A percentile compares a stretch with the other conserved stretches of the same genome.
Evolutionary conservation across 257 asterid species (phyloP).

Genomic region (Rehmannia glutinosa): DNA sequence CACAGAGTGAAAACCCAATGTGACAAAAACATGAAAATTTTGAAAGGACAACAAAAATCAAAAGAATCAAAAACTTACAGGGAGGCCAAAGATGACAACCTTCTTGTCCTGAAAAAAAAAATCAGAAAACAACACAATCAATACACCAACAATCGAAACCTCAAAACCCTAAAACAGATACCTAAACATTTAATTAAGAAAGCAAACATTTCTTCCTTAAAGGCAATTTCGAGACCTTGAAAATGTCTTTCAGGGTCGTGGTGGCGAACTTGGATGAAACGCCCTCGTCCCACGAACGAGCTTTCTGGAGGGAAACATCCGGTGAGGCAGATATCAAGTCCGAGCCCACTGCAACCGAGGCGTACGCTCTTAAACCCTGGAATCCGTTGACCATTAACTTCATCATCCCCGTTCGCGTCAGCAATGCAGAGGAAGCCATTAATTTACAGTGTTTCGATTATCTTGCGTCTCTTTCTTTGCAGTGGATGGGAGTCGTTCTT

Average conservation of each 20-base stretch:
- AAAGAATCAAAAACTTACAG: constrained; percentile 51
- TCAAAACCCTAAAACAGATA: constrained; percentile 19
- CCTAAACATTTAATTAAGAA: background rate
- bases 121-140: constrained; percentile 2
- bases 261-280: constrained; percentile 86
- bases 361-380: constrained; percentile 54
- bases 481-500: no score
- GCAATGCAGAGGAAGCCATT: constrained; percentile 54
- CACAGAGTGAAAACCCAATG: no score
- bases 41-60: no score
- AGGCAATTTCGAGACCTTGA: constrained; percentile 44
- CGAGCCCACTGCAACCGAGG: constrained; percentile 77
- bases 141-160: background rate
- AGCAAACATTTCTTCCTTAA: background rate
- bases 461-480: background rate
- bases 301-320: constrained; percentile 75
- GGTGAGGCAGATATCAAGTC: constrained; percentile 69
- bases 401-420: constrained; percentile 46
- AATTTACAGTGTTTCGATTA: background rate
- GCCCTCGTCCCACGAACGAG: constrained; percentile 97
- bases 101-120: constrained; percentile 80
- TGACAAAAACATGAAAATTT: no score
- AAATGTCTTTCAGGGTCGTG: constrained; percentile 63
- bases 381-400: constrained; percentile 34
- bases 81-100: constrained; percentile 92